These are phyloP conservation scores for Aleurites moluccanus DNA, from an alignment of 441 rosid species.

Conservation along the genomic window DNA sequence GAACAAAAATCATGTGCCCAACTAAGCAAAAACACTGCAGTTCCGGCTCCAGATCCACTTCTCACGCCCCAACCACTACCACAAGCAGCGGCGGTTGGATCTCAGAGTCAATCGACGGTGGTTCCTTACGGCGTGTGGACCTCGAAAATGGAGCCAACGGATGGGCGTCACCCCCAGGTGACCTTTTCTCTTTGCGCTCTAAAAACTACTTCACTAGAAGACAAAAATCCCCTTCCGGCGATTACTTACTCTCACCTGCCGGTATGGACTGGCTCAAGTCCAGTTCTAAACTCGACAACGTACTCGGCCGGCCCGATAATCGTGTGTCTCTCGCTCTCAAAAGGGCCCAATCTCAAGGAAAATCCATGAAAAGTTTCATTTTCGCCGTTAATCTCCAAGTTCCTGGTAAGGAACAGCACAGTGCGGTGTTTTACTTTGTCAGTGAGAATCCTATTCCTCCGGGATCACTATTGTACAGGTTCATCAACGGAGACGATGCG, in stretches of 20 bases:
- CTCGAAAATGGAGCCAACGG: constrained; percentile 65
- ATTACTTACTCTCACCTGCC: constrained; percentile 72
- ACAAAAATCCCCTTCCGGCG: constrained; percentile 68
- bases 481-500: constrained; percentile 63
- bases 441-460: constrained; percentile 55
- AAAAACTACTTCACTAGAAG: constrained; percentile 48
- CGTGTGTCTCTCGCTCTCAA: constrained; percentile 63
- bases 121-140: constrained; percentile 59
- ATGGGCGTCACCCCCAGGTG: constrained; percentile 87
- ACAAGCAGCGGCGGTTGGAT: constrained; percentile 53
- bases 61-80: constrained; percentile 15
- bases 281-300: constrained; percentile 52
- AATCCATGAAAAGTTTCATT: constrained; percentile 57
- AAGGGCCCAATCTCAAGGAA: constrained; percentile 48
- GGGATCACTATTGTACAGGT: constrained; percentile 50
- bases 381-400: constrained; percentile 74
- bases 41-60: constrained; percentile 26
- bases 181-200: constrained; percentile 73
- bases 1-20: constrained; percentile 39
- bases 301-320: constrained; percentile 73
- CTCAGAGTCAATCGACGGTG: constrained; percentile 57
- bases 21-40: constrained; percentile 39
- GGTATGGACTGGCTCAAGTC: constrained; percentile 92
- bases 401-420: constrained; percentile 64
- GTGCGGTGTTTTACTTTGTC: constrained; percentile 61